Conservation (phyloP, 108 stramenopile species). For the Nannochloropsis salina region DNA sequence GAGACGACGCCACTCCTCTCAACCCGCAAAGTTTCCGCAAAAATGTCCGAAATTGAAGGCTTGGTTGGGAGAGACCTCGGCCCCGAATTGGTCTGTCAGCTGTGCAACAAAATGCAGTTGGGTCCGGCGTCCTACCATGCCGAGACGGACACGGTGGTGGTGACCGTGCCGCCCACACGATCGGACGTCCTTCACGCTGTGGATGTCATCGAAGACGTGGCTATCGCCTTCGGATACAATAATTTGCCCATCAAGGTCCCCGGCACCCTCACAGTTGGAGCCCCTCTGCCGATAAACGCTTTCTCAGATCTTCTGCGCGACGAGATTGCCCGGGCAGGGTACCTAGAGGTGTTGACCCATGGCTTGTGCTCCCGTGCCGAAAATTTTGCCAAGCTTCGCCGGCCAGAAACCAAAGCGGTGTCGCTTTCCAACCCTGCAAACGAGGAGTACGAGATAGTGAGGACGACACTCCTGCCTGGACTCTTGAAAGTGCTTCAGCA, state of each 20-base stretch:
- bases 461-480: conserved; percentile 90
- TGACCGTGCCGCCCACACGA: conserved; percentile 93
- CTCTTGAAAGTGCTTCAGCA: conserved; percentile 86
- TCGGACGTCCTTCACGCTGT: conserved; percentile 92
- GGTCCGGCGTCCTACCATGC: conserved; percentile 71
- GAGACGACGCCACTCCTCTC: conserved; percentile 49
- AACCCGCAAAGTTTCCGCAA: conserved; percentile 30
- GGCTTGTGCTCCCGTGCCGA: conserved; percentile 53
- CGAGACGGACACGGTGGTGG: conserved; percentile 61
- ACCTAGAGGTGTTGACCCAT: conserved; percentile 57
- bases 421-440: conserved; percentile 91
- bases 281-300: conserved; percentile 75
- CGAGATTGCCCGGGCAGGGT: conserved; percentile 83
- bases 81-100: conserved; percentile 64
- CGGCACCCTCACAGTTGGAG: conserved; percentile 69
- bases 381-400: conserved; percentile 37
- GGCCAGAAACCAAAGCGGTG: conserved; percentile 57
- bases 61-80: conserved; percentile 68
- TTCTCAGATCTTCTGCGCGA: conserved; percentile 88
- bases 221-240: conserved; percentile 98
- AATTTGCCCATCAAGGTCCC: conserved; percentile 80
- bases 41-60: conserved; percentile 66
- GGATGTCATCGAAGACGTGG: conserved; percentile 97
- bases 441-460: conserved; percentile 91
- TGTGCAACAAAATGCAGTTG: conserved; percentile 92